Evolutionary conservation across 495 filamentous ascomycete species (phyloP).

Genomic region (Terfezia boudieri): DNA sequence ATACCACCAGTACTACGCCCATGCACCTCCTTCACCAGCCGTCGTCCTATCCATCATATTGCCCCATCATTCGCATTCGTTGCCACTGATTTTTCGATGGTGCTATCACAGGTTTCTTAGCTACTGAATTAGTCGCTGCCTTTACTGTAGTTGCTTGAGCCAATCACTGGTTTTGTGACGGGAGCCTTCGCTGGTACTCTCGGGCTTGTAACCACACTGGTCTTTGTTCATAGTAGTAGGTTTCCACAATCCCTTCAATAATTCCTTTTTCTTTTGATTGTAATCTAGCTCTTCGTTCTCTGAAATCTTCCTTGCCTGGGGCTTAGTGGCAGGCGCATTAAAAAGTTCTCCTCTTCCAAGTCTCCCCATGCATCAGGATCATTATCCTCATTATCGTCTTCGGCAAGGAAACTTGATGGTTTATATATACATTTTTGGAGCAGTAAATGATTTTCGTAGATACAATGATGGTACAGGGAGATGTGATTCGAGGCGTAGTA

Average conservation of each 20-base stretch:
- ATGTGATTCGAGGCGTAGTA: constrained; percentile 7
- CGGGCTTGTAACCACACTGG: too few species aligned
- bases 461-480: constrained; percentile 20
- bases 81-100: too few species aligned
- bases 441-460: constrained; percentile 22
- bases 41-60: too few species aligned
- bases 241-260: not conserved
- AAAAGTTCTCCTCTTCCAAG: constrained; percentile 35
- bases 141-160: too few species aligned
- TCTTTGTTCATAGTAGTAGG: too few species aligned
- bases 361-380: constrained; percentile 51
- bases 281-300: too few species aligned
- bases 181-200: too few species aligned
- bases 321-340: constrained; percentile 17
- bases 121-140: constrained; percentile 25
- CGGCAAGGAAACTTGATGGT: constrained; percentile 25
- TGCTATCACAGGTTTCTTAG: constrained; percentile 4
- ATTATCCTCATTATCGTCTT: constrained; percentile 30
- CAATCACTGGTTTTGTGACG: too few species aligned
- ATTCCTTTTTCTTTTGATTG: constrained; percentile 8
- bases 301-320: too few species aligned
- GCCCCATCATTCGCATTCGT: too few species aligned
- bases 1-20: too few species aligned
- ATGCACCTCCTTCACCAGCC: too few species aligned
- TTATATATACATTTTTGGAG: constrained; percentile 24